These are phyloP conservation scores for Chimonanthus praecox DNA, from an alignment of 164 flowering plant genomes.

Conservation along the genomic window DNA sequence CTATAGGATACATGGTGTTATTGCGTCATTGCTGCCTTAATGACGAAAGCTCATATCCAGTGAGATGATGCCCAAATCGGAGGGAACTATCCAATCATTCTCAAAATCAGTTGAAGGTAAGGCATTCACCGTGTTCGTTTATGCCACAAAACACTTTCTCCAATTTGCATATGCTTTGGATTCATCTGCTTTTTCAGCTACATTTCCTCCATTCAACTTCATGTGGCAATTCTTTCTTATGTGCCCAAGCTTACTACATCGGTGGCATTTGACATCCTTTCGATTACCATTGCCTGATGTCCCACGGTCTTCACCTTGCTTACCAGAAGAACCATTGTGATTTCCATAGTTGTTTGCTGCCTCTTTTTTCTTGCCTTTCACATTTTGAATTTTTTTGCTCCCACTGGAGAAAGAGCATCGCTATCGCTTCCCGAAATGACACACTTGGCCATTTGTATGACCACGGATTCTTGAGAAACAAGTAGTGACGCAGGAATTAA, in stretches of 20 bases:
- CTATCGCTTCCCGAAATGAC: constrained; percentile 1
- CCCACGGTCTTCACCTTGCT: constrained; percentile 1
- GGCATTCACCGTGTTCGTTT: not conserved
- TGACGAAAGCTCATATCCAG: not conserved
- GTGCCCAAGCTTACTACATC: not conserved
- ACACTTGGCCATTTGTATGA: not conserved
- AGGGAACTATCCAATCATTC: not conserved
- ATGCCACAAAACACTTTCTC: not conserved
- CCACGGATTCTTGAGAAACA: constrained; percentile 5
- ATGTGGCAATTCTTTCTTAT: not conserved
- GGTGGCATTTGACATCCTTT: constrained; percentile 1
- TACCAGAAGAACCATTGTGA: not conserved
- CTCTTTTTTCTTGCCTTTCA: not conserved
- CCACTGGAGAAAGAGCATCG: not conserved
- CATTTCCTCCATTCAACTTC: not conserved
- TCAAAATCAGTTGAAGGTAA: constrained; percentile 1
- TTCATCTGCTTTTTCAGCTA: not conserved
- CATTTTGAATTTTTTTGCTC: not conserved
- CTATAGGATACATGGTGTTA: not conserved
- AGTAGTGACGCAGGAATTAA: not conserved
- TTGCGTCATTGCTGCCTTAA: not conserved
- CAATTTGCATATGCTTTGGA: not conserved
- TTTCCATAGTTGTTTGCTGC: not conserved
- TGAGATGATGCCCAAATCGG: not conserved
- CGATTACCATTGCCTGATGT: constrained; percentile 1